A percentile compares a stretch with the other conserved stretches of the same genome.
Evolutionary conservation across 352 stramenopile species (phyloP).

Genomic region (Globisporangium parvum): DNA sequence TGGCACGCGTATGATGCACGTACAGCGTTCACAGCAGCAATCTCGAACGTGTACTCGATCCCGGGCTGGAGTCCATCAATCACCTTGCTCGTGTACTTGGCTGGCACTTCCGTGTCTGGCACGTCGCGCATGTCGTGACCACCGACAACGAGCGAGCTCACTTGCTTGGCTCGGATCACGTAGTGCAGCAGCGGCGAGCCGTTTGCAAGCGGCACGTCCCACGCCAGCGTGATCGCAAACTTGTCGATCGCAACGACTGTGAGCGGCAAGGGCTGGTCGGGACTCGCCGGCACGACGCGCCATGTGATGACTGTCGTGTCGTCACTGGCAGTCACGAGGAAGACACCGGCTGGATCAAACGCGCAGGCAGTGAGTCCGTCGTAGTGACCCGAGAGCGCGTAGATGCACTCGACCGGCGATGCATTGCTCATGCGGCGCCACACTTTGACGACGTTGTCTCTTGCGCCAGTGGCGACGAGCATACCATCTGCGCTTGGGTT

Average conservation of each 20-base stretch:
- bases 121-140: slow-evolving; percentile 20
- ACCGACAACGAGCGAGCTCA: slow-evolving; percentile 25
- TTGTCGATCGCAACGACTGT: slow-evolving; percentile 24
- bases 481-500: slow-evolving; percentile 14
- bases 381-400: slow-evolving; percentile 41
- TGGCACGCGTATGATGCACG: neutral
- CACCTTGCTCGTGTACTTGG: slow-evolving; percentile 34
- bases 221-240: slow-evolving; percentile 45
- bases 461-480: slow-evolving; percentile 43
- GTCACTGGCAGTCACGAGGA: slow-evolving; percentile 45
- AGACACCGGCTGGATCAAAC: slow-evolving; percentile 43
- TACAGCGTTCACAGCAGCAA: slow-evolving; percentile 54
- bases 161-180: slow-evolving; percentile 33
- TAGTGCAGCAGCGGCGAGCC: slow-evolving; percentile 51
- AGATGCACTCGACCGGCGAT: slow-evolving; percentile 28
- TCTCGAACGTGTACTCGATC: slow-evolving; percentile 38
- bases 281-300: slow-evolving; percentile 41
- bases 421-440: slow-evolving; percentile 23
- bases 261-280: slow-evolving; percentile 29
- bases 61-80: slow-evolving; percentile 48
- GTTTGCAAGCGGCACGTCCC: slow-evolving; percentile 47
- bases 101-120: slow-evolving; percentile 26
- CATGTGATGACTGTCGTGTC: slow-evolving; percentile 45
- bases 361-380: slow-evolving; percentile 26
- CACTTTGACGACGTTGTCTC: slow-evolving; percentile 64